Percentiles rank a stretch among this genome's conserved stretches.
phyloP scores from a whole-genome alignment of 352 stramenopile species.

The Globisporangium orthogonon region DNA sequence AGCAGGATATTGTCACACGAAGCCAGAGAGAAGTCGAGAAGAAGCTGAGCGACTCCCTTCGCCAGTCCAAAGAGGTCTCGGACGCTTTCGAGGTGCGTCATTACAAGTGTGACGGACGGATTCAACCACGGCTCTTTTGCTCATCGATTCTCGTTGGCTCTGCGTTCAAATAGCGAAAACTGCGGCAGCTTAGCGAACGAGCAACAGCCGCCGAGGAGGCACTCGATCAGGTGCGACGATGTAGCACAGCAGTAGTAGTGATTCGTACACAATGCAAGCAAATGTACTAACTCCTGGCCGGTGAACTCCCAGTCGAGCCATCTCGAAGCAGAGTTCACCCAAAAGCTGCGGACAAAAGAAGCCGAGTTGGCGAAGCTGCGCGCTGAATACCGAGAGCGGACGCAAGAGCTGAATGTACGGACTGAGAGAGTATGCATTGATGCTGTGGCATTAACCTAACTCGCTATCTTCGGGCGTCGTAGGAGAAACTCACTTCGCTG shows the following conservation, averaged over 20 bases:
- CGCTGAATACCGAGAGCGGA: slow-evolving; percentile 42
- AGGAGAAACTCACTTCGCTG: slow-evolving; percentile 33
- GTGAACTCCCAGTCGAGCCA: slow-evolving; percentile 22
- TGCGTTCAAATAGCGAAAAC: slow-evolving; percentile 9
- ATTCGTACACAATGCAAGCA: not conserved
- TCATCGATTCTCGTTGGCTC: not conserved
- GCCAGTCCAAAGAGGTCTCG: slow-evolving; percentile 30
- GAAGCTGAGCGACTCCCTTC: slow-evolving; percentile 28
- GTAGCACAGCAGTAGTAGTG: too few species aligned
- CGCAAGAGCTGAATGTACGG: slow-evolving; percentile 47
- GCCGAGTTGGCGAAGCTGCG: slow-evolving; percentile 42
- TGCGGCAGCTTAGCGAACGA: slow-evolving; percentile 32
- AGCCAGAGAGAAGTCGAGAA: slow-evolving; percentile 54
- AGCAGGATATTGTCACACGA: slow-evolving; percentile 30
- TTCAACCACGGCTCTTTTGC: not conserved
- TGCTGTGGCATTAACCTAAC: not conserved
- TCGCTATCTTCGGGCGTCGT: not conserved
- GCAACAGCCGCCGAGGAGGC: slow-evolving; percentile 47
- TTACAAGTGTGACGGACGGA: not conserved
- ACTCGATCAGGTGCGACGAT: slow-evolving; percentile 37
- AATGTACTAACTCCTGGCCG: not conserved
- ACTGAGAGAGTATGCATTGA: too few species aligned
- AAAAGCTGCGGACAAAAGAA: slow-evolving; percentile 42
- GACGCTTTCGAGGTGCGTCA: slow-evolving; percentile 34
- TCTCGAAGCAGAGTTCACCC: slow-evolving; percentile 39